Evolutionary conservation across 2,329 filamentous ascomycete genomes (phyloP).

Genomic region (Trichoderma breve): DNA sequence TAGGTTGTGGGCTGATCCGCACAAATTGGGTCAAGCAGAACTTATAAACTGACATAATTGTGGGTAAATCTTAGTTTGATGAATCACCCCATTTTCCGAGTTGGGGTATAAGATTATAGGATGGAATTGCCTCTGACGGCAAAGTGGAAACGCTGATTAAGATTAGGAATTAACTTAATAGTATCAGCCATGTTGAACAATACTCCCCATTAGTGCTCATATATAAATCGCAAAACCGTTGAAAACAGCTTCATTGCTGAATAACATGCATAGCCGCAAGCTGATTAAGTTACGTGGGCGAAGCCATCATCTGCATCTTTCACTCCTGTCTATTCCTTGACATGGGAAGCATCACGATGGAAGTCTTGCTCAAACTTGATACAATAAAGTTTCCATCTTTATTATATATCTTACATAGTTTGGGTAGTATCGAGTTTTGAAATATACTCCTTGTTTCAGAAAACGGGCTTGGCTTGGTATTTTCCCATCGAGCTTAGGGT

Average conservation of each 20-base stretch:
- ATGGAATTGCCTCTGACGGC: neutral
- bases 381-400: too few relatives aligned
- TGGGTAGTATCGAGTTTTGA: neutral
- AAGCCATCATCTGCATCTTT: too few relatives aligned
- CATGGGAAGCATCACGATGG: neutral
- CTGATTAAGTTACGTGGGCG: too few relatives aligned
- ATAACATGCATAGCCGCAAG: too few relatives aligned
- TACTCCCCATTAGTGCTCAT: too few relatives aligned
- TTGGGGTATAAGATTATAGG: neutral
- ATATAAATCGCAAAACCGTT: rapidly evolving
- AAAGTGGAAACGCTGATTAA: neutral
- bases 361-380: neutral
- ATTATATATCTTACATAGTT: too few relatives aligned
- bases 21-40: neutral
- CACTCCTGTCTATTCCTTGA: neutral
- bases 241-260: too few relatives aligned
- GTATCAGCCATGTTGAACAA: too few relatives aligned
- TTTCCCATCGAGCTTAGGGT: neutral
- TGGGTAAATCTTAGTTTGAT: neutral
- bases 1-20: neutral
- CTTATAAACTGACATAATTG: neutral
- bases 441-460: neutral
- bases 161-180: too few relatives aligned
- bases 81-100: neutral
- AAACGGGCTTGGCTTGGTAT: neutral